These are phyloP conservation scores for Marchantia paleacea DNA, from an alignment of 225 moss, liverwort and hornwort genomes.

Conservation along the genomic window DNA sequence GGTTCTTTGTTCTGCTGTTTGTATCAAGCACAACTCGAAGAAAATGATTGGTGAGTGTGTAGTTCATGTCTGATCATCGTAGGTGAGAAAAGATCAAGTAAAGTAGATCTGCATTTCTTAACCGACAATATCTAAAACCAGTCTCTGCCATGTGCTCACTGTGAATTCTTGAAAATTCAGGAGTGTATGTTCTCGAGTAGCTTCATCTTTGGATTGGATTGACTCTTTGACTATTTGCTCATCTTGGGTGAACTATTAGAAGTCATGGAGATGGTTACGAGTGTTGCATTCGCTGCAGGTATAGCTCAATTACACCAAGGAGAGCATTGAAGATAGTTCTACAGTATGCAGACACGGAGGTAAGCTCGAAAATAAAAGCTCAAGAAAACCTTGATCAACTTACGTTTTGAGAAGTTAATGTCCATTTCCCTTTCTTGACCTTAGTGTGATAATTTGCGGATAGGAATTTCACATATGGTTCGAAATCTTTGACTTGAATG, in stretches of 20 bases:
- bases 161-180: neutral
- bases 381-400: neutral
- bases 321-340: constrained; percentile 24
- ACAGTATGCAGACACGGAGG: constrained; percentile 23
- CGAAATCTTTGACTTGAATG: neutral
- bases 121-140: neutral
- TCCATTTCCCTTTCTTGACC: neutral
- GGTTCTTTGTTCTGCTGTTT: constrained; percentile 20
- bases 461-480: neutral
- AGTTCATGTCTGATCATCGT: neutral
- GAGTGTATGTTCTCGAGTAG: neutral
- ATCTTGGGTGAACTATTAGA: neutral
- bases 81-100: neutral
- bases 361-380: neutral
- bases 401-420: neutral
- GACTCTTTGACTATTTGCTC: neutral
- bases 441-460: neutral
- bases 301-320: constrained; percentile 18
- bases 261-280: neutral
- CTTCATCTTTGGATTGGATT: neutral
- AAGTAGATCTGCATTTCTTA: neutral
- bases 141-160: neutral
- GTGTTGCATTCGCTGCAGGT: constrained; percentile 9
- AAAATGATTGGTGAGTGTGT: constrained; percentile 20
- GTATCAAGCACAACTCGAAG: constrained; percentile 20